These are phyloP conservation scores for Leccinum pallidistipes DNA, from an alignment of 1,284 basidiomycete species.

Conservation along the genomic window DNA sequence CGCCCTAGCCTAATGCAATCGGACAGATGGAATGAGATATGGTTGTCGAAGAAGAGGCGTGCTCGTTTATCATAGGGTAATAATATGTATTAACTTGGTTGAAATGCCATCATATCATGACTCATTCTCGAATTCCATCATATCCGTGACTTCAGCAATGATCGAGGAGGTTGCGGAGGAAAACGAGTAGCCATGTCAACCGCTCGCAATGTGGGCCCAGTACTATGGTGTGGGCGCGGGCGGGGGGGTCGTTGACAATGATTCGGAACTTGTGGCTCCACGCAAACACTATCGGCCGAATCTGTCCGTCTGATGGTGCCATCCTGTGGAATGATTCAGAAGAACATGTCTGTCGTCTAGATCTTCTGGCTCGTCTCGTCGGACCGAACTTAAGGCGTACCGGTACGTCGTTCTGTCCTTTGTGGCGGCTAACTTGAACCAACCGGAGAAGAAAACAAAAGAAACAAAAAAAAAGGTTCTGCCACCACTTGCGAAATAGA, in stretches of 20 bases:
- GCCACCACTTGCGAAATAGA: conserved; percentile 4
- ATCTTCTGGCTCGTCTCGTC: not conserved
- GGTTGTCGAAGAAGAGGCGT: too few relatives aligned
- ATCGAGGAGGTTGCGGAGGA: not conserved
- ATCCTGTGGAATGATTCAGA: not conserved
- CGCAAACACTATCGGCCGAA: not conserved
- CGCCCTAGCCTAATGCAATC: too few relatives aligned
- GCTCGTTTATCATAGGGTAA: too few relatives aligned
- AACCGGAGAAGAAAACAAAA: not conserved
- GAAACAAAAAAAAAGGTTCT: not conserved
- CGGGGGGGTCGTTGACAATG: not conserved
- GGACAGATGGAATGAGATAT: too few relatives aligned
- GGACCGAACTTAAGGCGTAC: not conserved
- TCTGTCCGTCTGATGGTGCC: not conserved
- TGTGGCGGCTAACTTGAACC: not conserved
- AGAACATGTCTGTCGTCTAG: not conserved
- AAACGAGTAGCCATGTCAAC: not conserved
- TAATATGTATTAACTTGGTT: too few relatives aligned
- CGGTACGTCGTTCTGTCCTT: not conserved
- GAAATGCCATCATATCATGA: not conserved
- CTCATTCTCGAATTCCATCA: not conserved
- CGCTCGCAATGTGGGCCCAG: not conserved
- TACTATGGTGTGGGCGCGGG: not conserved
- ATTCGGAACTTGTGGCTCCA: not conserved
- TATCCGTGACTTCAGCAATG: not conserved